Percentiles rank a stretch among this genome's conserved stretches.
Evolutionary conservation across 2,329 filamentous ascomycete genomes (phyloP).

Genomic region (Coleophoma cylindrospora): DNA sequence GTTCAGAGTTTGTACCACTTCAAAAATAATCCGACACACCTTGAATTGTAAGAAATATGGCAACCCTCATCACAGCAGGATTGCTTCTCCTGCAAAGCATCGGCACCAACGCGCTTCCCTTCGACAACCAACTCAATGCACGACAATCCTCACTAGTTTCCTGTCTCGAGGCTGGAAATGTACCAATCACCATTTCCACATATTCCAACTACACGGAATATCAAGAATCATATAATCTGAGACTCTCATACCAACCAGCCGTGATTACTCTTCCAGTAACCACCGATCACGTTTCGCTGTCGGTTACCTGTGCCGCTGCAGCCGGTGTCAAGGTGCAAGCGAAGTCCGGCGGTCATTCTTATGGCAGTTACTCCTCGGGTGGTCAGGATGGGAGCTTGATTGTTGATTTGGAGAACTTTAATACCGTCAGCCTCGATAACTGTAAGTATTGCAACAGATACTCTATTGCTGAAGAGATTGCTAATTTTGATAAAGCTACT

Average conservation of each 20-base stretch:
- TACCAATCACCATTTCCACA: constrained; percentile 7
- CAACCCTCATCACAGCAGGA: neutral
- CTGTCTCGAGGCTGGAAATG: constrained; percentile 8
- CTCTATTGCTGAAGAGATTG: neutral
- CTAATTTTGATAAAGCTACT: constrained; percentile 23
- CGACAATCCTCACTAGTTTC: neutral
- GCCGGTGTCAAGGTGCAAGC: constrained; percentile 42
- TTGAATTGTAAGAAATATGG: neutral
- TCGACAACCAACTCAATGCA: neutral
- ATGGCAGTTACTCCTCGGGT: constrained; percentile 39
- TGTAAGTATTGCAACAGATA: neutral
- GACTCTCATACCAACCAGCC: constrained; percentile 12
- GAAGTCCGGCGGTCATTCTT: constrained; percentile 50
- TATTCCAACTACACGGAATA: constrained; percentile 11
- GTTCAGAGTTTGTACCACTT: neutral
- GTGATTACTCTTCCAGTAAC: constrained; percentile 19
- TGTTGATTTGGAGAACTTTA: constrained; percentile 48
- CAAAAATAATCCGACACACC: neutral
- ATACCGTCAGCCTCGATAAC: constrained; percentile 45
- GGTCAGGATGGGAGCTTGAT: constrained; percentile 46
- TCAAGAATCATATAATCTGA: constrained; percentile 17
- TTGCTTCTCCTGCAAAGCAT: neutral
- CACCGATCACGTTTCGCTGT: constrained; percentile 32
- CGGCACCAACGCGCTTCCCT: neutral
- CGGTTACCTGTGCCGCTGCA: constrained; percentile 40